Evolutionary conservation across 2,329 filamentous ascomycete species (phyloP), one percentile per base, ranked within the genome.

Genomic region (Pyrenochaeta sp.): DNA sequence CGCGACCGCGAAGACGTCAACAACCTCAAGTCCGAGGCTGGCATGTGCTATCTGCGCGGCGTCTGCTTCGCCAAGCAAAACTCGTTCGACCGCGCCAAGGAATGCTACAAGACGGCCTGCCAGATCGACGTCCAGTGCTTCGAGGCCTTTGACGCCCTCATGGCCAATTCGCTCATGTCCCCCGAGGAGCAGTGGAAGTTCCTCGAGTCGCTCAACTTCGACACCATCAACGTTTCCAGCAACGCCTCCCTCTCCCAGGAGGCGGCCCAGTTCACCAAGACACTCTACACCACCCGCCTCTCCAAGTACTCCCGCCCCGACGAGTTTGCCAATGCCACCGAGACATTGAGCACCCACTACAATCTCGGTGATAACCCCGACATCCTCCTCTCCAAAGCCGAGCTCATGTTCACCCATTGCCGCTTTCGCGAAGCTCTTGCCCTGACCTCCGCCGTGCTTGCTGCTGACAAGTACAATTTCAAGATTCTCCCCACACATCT

Each of bases 111-210:
- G 75, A 90, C 96, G 62, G 94, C 94, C 2, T 91, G 97, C 31
- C 85, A 89, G 50, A 96, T 99, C 64, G 94, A 99, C 67, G 92
- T 97, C 3, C 92, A 96, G 71, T 99, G 94, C 73, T 97, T 96
- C 67, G 94, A 99, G 72, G 94, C 94, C 0, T 97, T 99, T 66
- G 92, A 96, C 61, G 92, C 97, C 75, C 82, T 99, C 41, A 96
- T 97, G 86, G 90, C 91, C 74, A 99, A 99, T 74, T 89, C 89
- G 14, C 80, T 99, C 50, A 88, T 99, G 83, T 84, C 84, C 15
- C 91, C 92, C 0, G 86, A 89, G 23, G 92, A 96, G 71, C 92
- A 96, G 68, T 90, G 93, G 82, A 82, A 86, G 35, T 96, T 96
- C 51, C 80, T 96, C 29, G 87, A 94, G 56, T 90, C 88, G 37